Base-by-base conservation (phyloP, 257 asterid species). In the Nicotiana knightiana region DNA sequence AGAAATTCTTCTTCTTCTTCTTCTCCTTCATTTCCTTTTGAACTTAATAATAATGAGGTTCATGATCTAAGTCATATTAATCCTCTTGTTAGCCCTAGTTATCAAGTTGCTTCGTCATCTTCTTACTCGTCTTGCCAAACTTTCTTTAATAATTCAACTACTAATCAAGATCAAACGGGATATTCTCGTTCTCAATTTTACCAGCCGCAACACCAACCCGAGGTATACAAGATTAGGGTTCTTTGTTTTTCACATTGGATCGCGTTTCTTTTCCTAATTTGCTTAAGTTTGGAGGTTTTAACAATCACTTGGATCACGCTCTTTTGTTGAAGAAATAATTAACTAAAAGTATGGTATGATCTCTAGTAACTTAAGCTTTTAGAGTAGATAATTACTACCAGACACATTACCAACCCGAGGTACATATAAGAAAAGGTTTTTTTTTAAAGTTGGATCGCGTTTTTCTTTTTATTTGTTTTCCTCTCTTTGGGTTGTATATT, bases 111-210 rank as follows among this genome's bases (percentile, higher is more conserved):
- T 82, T 85, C 91, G 0, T 84, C 97, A 3, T 82, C 97, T 61
- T 82, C 94, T 4, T 24, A 82, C 39, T 61, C 82, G 53, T 24
- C 63, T 0, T 73, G 79, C 16, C 79, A 73, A 73, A 73, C 24
- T 48, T 70, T 85, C 86, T 21, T 87, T 55, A 82, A 73, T 89
- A 80, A 82, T 62, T 86, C 15, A 91, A 87, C 90, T 89, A 89
- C 85, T 77, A 65, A 0, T 81, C 96, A 83, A 75, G 92, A 91
- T 90, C 92, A 83, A 24, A 59, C 53, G 12, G 85, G 82, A 33
- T 85, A 10, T 55, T 87, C 86, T 83, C 85, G 71, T 12, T 82
- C 43, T 35, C 83, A 86, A 21, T 18, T 85, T 13, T 83, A 86
- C 83, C 88, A 71, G 12, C 85, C 58, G 35, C 90, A 68, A 10